These are phyloP conservation scores for Hypericum androsaemum DNA, from an alignment of 345 rosid species.

Conservation along the genomic window DNA sequence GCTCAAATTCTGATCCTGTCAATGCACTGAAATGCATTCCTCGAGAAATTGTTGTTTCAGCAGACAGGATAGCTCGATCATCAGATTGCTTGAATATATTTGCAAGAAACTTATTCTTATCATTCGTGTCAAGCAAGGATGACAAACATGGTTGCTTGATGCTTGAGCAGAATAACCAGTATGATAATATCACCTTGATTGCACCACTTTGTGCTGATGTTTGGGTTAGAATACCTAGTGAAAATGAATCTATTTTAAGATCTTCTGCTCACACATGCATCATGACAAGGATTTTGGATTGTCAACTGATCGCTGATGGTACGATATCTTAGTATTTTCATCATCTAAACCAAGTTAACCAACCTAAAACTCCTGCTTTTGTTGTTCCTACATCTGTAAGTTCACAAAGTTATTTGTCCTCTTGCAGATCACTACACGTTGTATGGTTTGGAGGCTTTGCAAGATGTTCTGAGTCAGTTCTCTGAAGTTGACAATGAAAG, in stretches of 20 bases:
- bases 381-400: conserved; percentile 8
- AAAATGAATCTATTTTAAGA: conserved; percentile 16
- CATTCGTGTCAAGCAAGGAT: conserved; percentile 33
- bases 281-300: conserved; percentile 50
- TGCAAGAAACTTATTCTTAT: conserved; percentile 52
- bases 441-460: conserved; percentile 47
- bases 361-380: background rate
- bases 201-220: conserved; percentile 50
- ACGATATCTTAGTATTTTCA: conserved; percentile 19
- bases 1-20: conserved; percentile 28
- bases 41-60: conserved; percentile 41
- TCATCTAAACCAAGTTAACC: conserved; percentile 1
- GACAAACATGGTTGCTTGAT: conserved; percentile 23
- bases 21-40: conserved; percentile 42
- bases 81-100: conserved; percentile 52
- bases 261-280: conserved; percentile 36
- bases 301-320: conserved; percentile 65
- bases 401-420: conserved; percentile 8
- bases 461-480: conserved; percentile 50
- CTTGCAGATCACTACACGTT: conserved; percentile 43
- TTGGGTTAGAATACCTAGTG: conserved; percentile 71
- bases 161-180: conserved; percentile 20
- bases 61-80: conserved; percentile 29
- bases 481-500: conserved; percentile 46
- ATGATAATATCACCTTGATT: conserved; percentile 34